These are phyloP conservation scores for Suaeda aralocaspica DNA, from an alignment of 148 eudicot genomes.

Conservation along the genomic window DNA sequence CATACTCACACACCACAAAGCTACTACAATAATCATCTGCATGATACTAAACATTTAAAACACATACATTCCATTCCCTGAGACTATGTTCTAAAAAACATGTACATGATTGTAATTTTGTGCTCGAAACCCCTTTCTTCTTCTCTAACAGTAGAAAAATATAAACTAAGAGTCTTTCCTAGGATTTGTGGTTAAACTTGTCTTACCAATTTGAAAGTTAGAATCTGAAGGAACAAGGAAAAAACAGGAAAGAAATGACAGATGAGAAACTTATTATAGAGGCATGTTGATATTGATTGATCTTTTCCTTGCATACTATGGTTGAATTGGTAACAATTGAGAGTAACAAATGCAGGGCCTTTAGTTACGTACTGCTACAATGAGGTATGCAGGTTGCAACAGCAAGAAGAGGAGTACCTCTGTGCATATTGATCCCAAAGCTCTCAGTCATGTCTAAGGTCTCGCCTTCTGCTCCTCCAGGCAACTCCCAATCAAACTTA, in stretches of 20 bases:
- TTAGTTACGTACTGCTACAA: neutral
- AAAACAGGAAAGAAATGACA: neutral
- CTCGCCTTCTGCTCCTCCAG: slow-evolving; percentile 18
- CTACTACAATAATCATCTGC: too few relatives aligned
- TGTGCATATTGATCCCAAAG: slow-evolving; percentile 24
- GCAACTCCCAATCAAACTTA: slow-evolving; percentile 34
- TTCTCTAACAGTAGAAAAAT: too few relatives aligned
- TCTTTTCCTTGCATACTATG: neutral
- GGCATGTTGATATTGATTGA: neutral
- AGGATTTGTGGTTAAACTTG: neutral
- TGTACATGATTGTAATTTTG: too few relatives aligned
- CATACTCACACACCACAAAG: too few relatives aligned
- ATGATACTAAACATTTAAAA: too few relatives aligned
- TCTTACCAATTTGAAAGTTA: neutral
- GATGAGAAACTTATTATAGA: neutral
- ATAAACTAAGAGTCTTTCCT: too few relatives aligned
- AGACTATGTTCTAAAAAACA: too few relatives aligned
- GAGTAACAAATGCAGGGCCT: neutral
- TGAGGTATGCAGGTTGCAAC: slow-evolving; percentile 24
- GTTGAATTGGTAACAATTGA: neutral
- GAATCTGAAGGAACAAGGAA: neutral
- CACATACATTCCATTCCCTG: too few relatives aligned
- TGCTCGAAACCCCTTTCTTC: too few relatives aligned
- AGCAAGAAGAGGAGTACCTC: slow-evolving; percentile 23
- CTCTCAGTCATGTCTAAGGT: slow-evolving; percentile 28